Evolutionary conservation across 2,329 filamentous ascomycete genomes (phyloP), one percentile per base, ranked within the genome.

Genomic region (Aspergillus intermedius): DNA sequence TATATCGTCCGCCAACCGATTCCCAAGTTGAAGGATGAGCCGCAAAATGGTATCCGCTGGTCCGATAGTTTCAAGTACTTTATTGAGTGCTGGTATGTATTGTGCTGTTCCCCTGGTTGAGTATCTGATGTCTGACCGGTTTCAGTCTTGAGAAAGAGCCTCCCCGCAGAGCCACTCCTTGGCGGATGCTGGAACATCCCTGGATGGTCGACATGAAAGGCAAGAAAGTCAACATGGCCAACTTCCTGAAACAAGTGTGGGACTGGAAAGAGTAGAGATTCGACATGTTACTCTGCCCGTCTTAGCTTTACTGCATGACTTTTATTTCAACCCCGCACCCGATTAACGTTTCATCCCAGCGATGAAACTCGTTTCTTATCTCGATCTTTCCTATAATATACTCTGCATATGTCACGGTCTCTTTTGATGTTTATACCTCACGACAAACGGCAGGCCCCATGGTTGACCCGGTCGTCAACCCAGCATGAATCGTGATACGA

Each of bases 61-160:
- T 95, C 88, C 59, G 88, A 94, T 60, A 95, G 88, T 64, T 97
- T 98, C 73, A 98, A 98, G 70, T 96, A 96, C 68, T 98, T 98
- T 62, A 96, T 98, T 61, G 91, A 96, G 73, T 96, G 91, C 81
- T 97, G 93, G 91, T 97, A 81, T 48, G 65, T 62, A 32, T 9
- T 17, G 6, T 13, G 13, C 8, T 44, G 1, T 22, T 17, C 8
- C 13, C 3, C 17, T 25, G 12, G 25, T 28, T 19, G 7, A 25
- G 12, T 3, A 23, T 34, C n/a, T 30, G 44, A 49, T 59, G 30
- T 58, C 56, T 57, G 45, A 51, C 48, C 44, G 15, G 30, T 15
- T 57, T 47, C 41, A 97, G 93, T 74, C 80, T 98, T 49, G 93
- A 98, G 70, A 98, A 98, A 73, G 89, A 96, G 60, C 84, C 88